These are phyloP conservation scores for Trichophyton verrucosum DNA, from an alignment of 2,329 filamentous ascomycete species.

Conservation along the genomic window DNA sequence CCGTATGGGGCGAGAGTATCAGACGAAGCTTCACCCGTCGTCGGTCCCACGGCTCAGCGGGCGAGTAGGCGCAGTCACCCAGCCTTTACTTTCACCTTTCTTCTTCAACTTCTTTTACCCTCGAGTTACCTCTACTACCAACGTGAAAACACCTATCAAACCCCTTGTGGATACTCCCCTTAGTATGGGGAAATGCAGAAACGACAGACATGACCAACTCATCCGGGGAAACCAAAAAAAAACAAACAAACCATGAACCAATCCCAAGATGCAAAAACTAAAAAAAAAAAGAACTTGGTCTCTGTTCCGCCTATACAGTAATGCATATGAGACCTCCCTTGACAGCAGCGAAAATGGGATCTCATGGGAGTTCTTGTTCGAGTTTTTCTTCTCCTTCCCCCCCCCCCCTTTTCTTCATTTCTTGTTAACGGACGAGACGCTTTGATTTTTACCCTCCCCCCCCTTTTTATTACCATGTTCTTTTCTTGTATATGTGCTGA, in stretches of 20 bases:
- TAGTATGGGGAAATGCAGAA: not conserved
- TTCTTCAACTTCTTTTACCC: not conserved
- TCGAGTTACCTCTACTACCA: not conserved
- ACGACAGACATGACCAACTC: constrained; percentile 4
- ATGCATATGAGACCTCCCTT: not conserved
- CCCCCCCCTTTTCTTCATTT: too few relatives aligned
- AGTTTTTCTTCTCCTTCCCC: not conserved
- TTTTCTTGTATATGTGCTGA: not conserved
- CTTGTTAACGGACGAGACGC: not conserved
- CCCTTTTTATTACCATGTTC: not conserved
- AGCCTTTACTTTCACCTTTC: not conserved
- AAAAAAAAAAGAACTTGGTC: not conserved
- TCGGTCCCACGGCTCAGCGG: constrained; percentile 24
- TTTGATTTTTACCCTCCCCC: not conserved
- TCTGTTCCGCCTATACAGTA: not conserved
- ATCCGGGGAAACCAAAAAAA: not conserved
- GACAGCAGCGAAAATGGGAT: not conserved
- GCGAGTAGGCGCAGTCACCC: not conserved
- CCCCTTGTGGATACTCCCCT: not conserved
- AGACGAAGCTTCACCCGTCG: constrained; percentile 68
- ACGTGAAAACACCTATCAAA: not conserved
- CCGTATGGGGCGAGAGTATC: constrained; percentile 87
- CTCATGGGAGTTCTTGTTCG: not conserved
- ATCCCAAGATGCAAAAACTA: too few relatives aligned
- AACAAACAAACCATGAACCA: not conserved